Evolutionary conservation across 495 filamentous ascomycete genomes (phyloP).

Genomic region (Cercophora scortea): DNA sequence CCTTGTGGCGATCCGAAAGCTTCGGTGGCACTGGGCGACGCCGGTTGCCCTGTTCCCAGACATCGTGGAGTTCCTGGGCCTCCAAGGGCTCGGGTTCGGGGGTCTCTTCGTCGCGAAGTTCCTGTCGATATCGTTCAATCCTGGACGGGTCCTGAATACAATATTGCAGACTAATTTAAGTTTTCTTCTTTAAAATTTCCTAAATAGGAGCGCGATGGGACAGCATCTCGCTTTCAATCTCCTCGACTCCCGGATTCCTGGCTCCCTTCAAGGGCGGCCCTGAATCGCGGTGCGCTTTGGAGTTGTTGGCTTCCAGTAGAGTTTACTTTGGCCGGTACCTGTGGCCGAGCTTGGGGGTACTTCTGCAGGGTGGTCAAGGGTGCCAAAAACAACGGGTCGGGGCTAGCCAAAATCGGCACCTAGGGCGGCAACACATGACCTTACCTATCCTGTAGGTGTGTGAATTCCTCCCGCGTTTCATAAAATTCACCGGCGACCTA

Average conservation of each 20-base stretch:
- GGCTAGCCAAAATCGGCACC: background rate
- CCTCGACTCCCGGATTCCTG: conserved; percentile 5
- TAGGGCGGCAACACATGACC: background rate
- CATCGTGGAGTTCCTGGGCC: conserved; percentile 5
- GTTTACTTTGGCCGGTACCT: conserved; percentile 1
- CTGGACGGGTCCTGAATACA: conserved; percentile 8
- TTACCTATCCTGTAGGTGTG: no score
- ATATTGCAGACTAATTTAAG: conserved; percentile 6
- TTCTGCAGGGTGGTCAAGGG: conserved; percentile 3
- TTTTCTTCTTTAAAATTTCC: conserved; percentile 7
- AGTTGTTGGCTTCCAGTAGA: background rate
- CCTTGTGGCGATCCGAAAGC: conserved; percentile 9
- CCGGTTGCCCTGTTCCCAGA: conserved; percentile 9
- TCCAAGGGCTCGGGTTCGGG: conserved; percentile 9
- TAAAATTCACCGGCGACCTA: no score
- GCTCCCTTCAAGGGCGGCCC: conserved; percentile 15
- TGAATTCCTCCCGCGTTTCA: no score
- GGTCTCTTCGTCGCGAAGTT: conserved; percentile 8
- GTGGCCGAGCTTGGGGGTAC: conserved; percentile 2
- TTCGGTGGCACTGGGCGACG: conserved; percentile 8
- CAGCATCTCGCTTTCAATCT: conserved; percentile 9
- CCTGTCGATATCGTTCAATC: conserved; percentile 6
- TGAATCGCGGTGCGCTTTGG: conserved; percentile 5
- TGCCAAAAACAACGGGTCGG: conserved; percentile 2
- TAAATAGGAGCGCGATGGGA: conserved; percentile 6